A percentile compares a stretch with the other conserved stretches of the same genome.
phyloP scores from a whole-genome alignment of 140 eudicot genomes.

The Cichorium intybus region DNA sequence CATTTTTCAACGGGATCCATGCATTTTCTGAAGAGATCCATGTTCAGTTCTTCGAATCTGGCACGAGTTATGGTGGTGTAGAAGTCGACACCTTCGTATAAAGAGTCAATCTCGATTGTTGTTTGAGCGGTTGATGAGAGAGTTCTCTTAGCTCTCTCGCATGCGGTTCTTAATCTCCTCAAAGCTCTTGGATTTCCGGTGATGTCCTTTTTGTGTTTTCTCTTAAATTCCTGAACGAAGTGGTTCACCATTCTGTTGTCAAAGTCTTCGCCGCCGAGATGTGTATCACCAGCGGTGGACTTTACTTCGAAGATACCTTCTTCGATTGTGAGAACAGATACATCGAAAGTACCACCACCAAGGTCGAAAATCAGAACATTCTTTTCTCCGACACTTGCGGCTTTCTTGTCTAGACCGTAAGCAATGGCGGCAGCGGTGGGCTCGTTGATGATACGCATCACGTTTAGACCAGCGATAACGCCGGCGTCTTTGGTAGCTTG shows the following conservation, averaged over 20 bases:
- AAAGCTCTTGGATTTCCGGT: slow-evolving; percentile 33
- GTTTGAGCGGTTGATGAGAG: slow-evolving; percentile 40
- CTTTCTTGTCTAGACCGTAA: slow-evolving; percentile 38
- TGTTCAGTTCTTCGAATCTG: slow-evolving; percentile 41
- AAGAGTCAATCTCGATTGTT: slow-evolving; percentile 32
- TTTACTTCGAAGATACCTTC: slow-evolving; percentile 38
- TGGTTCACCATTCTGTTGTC: slow-evolving; percentile 46
- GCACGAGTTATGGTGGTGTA: slow-evolving; percentile 40
- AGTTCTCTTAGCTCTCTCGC: slow-evolving; percentile 37
- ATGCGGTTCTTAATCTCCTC: slow-evolving; percentile 36
- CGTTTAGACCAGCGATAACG: slow-evolving; percentile 35
- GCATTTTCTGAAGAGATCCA: slow-evolving; percentile 41
- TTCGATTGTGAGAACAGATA: slow-evolving; percentile 36
- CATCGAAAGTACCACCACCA: slow-evolving; percentile 45
- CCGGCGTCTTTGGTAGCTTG: slow-evolving; percentile 45
- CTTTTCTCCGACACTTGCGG: slow-evolving; percentile 26
- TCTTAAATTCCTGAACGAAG: slow-evolving; percentile 38
- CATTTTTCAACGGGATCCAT: slow-evolving; percentile 42
- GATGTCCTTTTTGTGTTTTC: slow-evolving; percentile 35
- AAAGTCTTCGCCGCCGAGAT: slow-evolving; percentile 39
- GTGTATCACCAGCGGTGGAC: slow-evolving; percentile 40
- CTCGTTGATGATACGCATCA: slow-evolving; percentile 41
- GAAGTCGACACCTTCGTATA: slow-evolving; percentile 41
- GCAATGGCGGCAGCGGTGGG: slow-evolving; percentile 46
- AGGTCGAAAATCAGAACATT: slow-evolving; percentile 42